Conservation (phyloP, 345 rosid genomes). For the Nasturtium officinale region DNA sequence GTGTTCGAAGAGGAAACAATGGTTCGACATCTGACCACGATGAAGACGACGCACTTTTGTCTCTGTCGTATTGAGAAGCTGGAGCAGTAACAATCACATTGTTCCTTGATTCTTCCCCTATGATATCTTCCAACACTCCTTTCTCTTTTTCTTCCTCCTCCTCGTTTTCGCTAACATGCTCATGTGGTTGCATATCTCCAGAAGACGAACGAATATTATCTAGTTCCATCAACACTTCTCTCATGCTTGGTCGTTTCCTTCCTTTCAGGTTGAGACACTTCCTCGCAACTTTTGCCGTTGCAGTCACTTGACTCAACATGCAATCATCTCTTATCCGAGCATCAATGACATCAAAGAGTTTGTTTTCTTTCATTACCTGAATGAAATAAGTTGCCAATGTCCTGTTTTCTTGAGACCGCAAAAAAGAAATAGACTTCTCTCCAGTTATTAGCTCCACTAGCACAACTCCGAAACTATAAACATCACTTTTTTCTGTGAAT, state of each 20-base stretch:
- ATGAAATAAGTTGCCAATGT: conserved; percentile 23
- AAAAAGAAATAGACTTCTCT: neutral
- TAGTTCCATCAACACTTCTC: conserved; percentile 4
- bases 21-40: conserved; percentile 23
- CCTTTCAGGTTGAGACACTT: conserved; percentile 25
- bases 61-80: conserved; percentile 8
- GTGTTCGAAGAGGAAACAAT: conserved; percentile 19
- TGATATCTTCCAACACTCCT: neutral
- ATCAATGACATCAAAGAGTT: neutral
- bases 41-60: no score
- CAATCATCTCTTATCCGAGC: conserved; percentile 9
- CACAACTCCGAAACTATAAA: neutral
- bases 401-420: conserved; percentile 19
- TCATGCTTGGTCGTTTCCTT: conserved; percentile 17
- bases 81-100: neutral
- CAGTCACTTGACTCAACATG: conserved; percentile 4
- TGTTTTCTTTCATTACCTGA: neutral
- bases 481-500: conserved; percentile 6
- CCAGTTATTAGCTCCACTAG: conserved; percentile 10
- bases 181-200: neutral
- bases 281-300: neutral
- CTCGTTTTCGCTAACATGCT: neutral
- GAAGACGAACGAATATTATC: neutral
- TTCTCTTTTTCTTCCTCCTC: neutral
- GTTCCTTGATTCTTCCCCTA: neutral